These are phyloP conservation scores for Glaciozyma martinii DNA, from an alignment of 768 basidiomycete species.

Conservation along the genomic window DNA sequence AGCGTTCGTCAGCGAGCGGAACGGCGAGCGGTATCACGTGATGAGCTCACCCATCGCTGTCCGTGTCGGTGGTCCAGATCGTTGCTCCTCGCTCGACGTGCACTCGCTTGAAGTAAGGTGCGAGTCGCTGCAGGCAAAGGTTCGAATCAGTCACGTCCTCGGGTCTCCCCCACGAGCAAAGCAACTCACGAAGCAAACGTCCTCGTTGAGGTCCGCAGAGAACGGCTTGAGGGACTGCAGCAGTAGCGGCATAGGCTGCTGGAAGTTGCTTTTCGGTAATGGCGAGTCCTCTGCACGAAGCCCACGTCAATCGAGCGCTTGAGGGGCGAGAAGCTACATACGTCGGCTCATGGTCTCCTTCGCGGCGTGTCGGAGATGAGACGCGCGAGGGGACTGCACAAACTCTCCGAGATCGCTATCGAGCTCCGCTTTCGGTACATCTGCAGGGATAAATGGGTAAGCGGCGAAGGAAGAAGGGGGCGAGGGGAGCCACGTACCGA, in stretches of 20 bases:
- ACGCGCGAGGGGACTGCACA: conserved; percentile 26
- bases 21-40: neutral
- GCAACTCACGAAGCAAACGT: conserved; percentile 45
- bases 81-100: conserved; percentile 51
- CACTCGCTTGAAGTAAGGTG: conserved; percentile 61
- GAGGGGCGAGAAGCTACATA: too few species aligned
- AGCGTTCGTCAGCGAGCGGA: too few species aligned
- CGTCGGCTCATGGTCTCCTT: conserved; percentile 25
- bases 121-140: conserved; percentile 53
- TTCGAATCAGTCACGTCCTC: too few species aligned
- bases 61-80: conserved; percentile 70
- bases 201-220: conserved; percentile 47
- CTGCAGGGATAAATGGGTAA: conserved; percentile 4
- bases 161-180: too few species aligned
- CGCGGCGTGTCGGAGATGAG: conserved; percentile 29
- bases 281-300: neutral
- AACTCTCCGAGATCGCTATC: conserved; percentile 30
- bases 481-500: conserved; percentile 4
- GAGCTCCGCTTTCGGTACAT: conserved; percentile 28
- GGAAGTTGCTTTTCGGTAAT: conserved; percentile 14
- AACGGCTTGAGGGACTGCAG: conserved; percentile 63
- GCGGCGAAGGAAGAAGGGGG: neutral
- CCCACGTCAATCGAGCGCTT: too few species aligned
- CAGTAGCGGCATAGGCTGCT: conserved; percentile 32
- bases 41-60: conserved; percentile 46